Base-by-base conservation (phyloP, 495 filamentous ascomycete genomes). In the Xylaria cubensis region DNA sequence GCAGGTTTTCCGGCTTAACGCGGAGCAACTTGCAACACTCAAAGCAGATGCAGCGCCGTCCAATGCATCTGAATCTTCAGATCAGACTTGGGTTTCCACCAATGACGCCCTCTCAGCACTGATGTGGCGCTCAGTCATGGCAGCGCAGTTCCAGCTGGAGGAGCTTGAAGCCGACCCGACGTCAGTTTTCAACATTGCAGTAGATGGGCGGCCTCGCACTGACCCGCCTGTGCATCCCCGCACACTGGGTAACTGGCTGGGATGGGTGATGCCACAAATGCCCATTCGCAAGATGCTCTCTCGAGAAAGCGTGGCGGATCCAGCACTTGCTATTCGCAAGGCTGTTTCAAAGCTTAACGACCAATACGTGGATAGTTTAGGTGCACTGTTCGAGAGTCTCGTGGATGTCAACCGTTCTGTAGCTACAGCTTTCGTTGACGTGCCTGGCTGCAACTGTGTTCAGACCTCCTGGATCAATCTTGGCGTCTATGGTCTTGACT, bases 111-210 rank as follows among this genome's bases (percentile, higher is more conserved):
- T 84, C 15, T 79, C 80, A 2, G 82, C 81, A 2, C 63, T 83
- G 32, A 75, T 84, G 50, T 84, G 82, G 82, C 82, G 82, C 32
- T 81, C 78, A 0, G 77, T 82, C 19, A 82, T 81, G 79, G 66
- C 76, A 7, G 80, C 78, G 3, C 81, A 81, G 51, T 79, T 75
- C 15, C 75, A 78, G 1, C 51, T 80, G 21, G 77, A 79, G 1
- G 69, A 71, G 4, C 67, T 81, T 15, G 73, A 81, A 13, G 80
- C 75, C 12, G 72, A 79, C 36, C 77, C 78, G 21, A 72, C 75
- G 0, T 82, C 81, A 4, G 53, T 76, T 0, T 81, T 80, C 73
- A 81, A 78, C 56, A 74, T 80, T 55, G 78, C 82, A 1, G 77
- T 84, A 32, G 77, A 83, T 41, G 74, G 78, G 2, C 76, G 82